Evolutionary conservation across 2,329 filamentous ascomycete species (phyloP), one percentile per base, ranked within the genome.

Genomic region (Aspergillus clavatus): DNA sequence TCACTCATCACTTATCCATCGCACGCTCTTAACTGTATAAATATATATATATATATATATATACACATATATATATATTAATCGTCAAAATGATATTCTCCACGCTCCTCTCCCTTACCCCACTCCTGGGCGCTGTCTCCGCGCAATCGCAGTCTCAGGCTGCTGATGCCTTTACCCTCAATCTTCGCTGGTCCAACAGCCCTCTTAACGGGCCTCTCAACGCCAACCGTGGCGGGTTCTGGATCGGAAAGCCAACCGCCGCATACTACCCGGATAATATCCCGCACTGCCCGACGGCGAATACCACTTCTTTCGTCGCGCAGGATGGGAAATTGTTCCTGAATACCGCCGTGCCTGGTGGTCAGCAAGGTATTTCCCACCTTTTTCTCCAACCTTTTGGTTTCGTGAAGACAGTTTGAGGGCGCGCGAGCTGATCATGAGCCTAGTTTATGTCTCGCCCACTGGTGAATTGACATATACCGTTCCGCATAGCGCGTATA

Each of bases 151-250:
- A 31, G 16, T 5, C 6, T n/a, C 23, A n/a, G n/a, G n/a, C n/a
- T n/a, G n/a, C n/a, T n/a, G n/a, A 38, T n/a, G n/a, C 45, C 5
- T 47, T 47, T 40, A 40, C 28, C 26, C 45, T 47, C 21, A 43
- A 47, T 22, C 23, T 46, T 33, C 44, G 44, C 18, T 46, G 44
- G 44, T 46, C 44, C 31, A 46, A 42, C 26, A 42, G 45, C 21
- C 41, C 45, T 5, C 41, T 44, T 2, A 18, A n/a, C 8, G 40
- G 40, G 1, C 22, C 40, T 18, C 23, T 47, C 6, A 43, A 40
- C 14, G 36, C 40, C 36, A 47, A 43, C 36, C 35, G 23, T 11
- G 37, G 29, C 18, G 21, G 21, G 5, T 44, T 47, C 41, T 47
- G 41, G 29, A 37, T 18, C 14, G 45, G 45, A 11, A 43, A 47